Percentiles rank a stretch among this genome's conserved stretches.
Evolutionary conservation across 2,329 filamentous ascomycete species (phyloP).

Genomic region (Fusarium chaquense): DNA sequence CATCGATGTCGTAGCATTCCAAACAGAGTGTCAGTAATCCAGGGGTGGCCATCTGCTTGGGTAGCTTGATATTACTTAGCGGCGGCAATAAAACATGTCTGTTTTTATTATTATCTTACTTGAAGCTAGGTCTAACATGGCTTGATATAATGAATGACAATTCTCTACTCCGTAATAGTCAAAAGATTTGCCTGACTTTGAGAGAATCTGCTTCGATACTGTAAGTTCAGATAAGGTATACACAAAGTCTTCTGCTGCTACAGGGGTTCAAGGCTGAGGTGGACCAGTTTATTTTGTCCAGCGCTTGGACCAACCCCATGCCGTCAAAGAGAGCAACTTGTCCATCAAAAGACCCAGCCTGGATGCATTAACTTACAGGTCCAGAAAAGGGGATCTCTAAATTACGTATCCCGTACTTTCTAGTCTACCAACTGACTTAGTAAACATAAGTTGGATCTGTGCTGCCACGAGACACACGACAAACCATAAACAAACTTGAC

Average conservation of each 20-base stretch:
- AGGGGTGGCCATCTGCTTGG: background rate
- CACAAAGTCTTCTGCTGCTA: background rate
- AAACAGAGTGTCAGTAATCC: conserved; percentile 9
- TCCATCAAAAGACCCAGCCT: conserved; percentile 40
- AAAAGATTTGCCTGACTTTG: background rate
- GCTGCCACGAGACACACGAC: conserved; percentile 44
- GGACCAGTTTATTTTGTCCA: conserved; percentile 46
- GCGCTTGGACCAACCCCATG: conserved; percentile 47
- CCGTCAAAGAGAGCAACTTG: conserved; percentile 47
- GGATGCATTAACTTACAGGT: conserved; percentile 43
- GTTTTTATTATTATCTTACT: background rate
- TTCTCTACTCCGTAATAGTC: background rate
- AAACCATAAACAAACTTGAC: conserved; percentile 21
- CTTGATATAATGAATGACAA: background rate
- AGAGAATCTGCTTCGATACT: background rate
- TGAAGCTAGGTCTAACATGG: background rate
- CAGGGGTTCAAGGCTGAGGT: conserved; percentile 18
- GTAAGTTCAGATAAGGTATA: background rate
- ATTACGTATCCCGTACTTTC: conserved; percentile 25
- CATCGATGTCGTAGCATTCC: conserved; percentile 5
- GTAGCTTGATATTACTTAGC: conserved; percentile 2
- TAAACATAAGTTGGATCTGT: conserved; percentile 35
- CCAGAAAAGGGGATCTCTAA: conserved; percentile 50
- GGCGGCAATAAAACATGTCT: background rate
- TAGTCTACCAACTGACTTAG: conserved; percentile 26